Conservation (phyloP, 805 yeast genomes). For the Lachancea lanzarotensis region DNA sequence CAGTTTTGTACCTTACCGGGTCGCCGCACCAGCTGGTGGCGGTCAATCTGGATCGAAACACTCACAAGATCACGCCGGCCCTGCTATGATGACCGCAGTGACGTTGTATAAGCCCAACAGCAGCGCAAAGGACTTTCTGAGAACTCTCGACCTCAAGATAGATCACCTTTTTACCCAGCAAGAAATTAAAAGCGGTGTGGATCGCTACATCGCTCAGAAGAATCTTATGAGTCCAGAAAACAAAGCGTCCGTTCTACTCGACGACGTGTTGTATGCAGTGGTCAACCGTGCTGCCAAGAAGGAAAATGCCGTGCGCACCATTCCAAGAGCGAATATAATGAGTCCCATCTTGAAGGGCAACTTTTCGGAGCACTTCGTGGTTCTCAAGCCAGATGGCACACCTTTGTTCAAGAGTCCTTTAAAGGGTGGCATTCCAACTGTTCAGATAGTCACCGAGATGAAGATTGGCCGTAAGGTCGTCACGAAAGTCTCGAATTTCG, state of each 20-base stretch:
- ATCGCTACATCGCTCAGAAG: constrained; percentile 48
- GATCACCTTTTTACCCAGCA: constrained; percentile 40
- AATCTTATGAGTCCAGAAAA: constrained; percentile 46
- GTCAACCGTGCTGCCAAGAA: constrained; percentile 15
- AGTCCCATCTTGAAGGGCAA: constrained; percentile 38
- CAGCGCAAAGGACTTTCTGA: constrained; percentile 42
- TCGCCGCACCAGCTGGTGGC: constrained; percentile 5
- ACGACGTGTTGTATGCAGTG: constrained; percentile 45
- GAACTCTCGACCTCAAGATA: constrained; percentile 34
- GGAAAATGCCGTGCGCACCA: constrained; percentile 33
- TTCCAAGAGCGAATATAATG: constrained; percentile 40
- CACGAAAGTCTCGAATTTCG: constrained; percentile 67
- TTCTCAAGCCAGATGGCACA: constrained; percentile 32
- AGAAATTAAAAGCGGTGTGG: constrained; percentile 50
- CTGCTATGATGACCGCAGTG: constrained; percentile 29
- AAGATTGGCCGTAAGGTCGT: constrained; percentile 77
- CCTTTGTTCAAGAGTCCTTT: constrained; percentile 42
- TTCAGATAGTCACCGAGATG: constrained; percentile 61
- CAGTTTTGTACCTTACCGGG: constrained; percentile 56
- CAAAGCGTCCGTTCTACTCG: constrained; percentile 49
- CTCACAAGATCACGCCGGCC: constrained; percentile 17
- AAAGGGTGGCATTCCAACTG: constrained; percentile 64
- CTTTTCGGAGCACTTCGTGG: constrained; percentile 45
- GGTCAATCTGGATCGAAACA: neutral
- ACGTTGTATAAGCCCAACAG: constrained; percentile 52